Percentiles rank a stretch among this genome's conserved stretches.
phyloP scores from a whole-genome alignment of 2,329 filamentous ascomycete genomes.

The Aspergillus aculeatinus region DNA sequence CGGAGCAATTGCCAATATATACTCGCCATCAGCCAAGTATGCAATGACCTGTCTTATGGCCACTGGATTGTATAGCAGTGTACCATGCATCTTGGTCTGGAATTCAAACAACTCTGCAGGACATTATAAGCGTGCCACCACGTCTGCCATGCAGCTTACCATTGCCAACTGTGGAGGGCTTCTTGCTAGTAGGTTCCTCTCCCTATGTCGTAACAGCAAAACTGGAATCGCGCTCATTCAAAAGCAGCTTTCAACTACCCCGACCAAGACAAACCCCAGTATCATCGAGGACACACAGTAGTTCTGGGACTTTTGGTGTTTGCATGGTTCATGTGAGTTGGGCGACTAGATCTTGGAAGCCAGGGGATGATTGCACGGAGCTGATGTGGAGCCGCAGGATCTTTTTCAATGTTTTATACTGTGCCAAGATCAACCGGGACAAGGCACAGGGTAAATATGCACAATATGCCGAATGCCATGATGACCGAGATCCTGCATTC shows the following conservation, averaged over 20 bases:
- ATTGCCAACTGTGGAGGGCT: constrained; percentile 69
- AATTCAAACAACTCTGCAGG: constrained; percentile 67
- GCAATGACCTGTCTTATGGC: constrained; percentile 69
- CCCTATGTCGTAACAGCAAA: background rate
- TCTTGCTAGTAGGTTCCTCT: constrained; percentile 52
- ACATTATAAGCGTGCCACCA: constrained; percentile 69
- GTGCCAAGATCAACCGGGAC: constrained; percentile 62
- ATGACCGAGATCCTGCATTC: constrained; percentile 65
- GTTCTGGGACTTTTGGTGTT: constrained; percentile 60
- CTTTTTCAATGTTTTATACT: constrained; percentile 61
- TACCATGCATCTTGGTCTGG: constrained; percentile 65
- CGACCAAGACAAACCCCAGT: constrained; percentile 55
- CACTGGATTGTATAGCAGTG: constrained; percentile 62
- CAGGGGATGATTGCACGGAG: constrained; percentile 15
- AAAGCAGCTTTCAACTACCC: constrained; percentile 57
- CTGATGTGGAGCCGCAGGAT: constrained; percentile 44
- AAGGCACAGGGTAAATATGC: constrained; percentile 61
- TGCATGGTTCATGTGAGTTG: constrained; percentile 63
- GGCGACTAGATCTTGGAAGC: background rate
- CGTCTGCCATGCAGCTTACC: constrained; percentile 63
- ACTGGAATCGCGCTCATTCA: background rate
- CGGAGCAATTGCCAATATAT: constrained; percentile 59
- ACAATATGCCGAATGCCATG: constrained; percentile 56
- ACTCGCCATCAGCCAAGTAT: constrained; percentile 56
- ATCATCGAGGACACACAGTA: constrained; percentile 61